Conservation (phyloP, 176 grass and related monocot species). For the Elymus sibiricus region DNA sequence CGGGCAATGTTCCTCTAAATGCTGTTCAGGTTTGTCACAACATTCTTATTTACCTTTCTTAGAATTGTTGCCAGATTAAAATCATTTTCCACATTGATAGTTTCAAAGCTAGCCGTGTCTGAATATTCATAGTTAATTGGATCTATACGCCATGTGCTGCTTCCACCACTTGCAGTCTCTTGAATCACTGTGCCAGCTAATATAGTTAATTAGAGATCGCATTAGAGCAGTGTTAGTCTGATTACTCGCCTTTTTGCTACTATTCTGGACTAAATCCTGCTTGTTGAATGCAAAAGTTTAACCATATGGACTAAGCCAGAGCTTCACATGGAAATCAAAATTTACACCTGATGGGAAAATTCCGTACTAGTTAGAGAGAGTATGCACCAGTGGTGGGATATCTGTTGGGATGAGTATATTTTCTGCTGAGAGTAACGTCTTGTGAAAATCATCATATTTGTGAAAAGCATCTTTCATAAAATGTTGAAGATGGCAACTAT, state of each 20-base stretch:
- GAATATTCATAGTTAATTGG: slow-evolving; percentile 12
- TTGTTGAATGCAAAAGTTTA: background rate
- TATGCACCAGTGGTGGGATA: background rate
- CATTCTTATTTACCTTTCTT: background rate
- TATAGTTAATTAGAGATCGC: background rate
- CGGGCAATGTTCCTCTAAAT: slow-evolving; percentile 92
- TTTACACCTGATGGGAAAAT: background rate
- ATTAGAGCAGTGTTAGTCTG: background rate
- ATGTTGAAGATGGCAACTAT: background rate
- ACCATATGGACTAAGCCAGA: background rate
- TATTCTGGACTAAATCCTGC: background rate
- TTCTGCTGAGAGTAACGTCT: background rate
- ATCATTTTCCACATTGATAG: background rate
- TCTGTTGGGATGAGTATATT: background rate
- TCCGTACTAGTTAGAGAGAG: background rate
- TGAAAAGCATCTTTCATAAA: background rate
- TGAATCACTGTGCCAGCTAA: slow-evolving; percentile 3
- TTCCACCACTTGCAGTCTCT: background rate
- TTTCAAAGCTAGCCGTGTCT: slow-evolving; percentile 2
- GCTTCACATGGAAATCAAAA: slow-evolving; percentile 9
- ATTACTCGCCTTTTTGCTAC: background rate
- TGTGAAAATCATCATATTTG: background rate
- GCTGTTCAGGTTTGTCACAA: slow-evolving; percentile 83
- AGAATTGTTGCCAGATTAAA: background rate
- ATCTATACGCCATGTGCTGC: background rate